Base-by-base conservation (phyloP, 139 green algal genomes). In the Auxenochlorella protothecoides region DNA sequence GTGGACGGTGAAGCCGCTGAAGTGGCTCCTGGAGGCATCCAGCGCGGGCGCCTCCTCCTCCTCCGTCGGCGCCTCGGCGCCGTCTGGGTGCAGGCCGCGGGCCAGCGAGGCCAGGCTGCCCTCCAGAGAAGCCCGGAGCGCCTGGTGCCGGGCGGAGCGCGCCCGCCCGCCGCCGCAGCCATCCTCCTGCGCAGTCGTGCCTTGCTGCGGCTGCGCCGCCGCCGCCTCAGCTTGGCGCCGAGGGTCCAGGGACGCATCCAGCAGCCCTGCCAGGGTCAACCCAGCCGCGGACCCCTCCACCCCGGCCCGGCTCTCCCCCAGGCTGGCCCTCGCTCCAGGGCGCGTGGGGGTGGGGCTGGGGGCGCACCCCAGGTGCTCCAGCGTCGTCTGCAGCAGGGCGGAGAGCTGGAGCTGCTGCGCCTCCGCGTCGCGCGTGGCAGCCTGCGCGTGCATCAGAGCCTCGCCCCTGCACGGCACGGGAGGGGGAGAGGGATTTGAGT, bases 1-100 rank as follows among this genome's bases (percentile, higher is more conserved):
- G 53, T 82, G 76, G 7, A 82, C 77, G 1, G 77, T 82, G 64
- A 82, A 82, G 27, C 77, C 77, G 70, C 73, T 79, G 16, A 78
- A 65, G 53, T 77, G 56, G 27, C 27, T 44, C 12, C 60, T 61
- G 5, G 66, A 68, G 65, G 5, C 65, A 13, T 12, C 52, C 4
- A 53, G 52, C 68, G 3, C 55, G 68, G 10, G 52, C 51, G 15
- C 9, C 65, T 9, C 52, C 65, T 5, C 7, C 51, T 15, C 52
- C 51, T 27, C 52, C 15, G 6, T 7, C 16, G 13, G 16, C 64
- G 54, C 16, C 64, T 68, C 27, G 27, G 27, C 27, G 27, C 27
- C 27, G 27, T 44, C 27, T 44, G 27, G 27, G 27, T 44, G 27
- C 27, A 44, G 27, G 27, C 27, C 27, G 27, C 27, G 27, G 27